Conservation (phyloP, 768 basidiomycete genomes). For the Infundibulicybe gibba region DNA sequence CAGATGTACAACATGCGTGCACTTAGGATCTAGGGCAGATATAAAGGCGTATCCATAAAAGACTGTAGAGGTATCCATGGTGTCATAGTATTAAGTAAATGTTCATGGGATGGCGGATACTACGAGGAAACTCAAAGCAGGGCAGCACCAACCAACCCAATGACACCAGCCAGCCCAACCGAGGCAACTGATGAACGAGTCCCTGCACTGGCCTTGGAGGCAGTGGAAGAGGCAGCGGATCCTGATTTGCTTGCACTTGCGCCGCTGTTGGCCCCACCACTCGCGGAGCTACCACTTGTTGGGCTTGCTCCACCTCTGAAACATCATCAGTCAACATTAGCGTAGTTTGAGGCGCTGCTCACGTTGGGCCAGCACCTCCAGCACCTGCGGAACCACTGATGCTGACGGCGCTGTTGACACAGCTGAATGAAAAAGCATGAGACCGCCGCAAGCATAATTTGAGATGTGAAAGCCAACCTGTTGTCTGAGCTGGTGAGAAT, state of each 20-base stretch:
- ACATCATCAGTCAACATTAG: neutral
- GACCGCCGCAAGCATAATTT: neutral
- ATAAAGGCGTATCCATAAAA: too few relatives aligned
- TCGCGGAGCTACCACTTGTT: neutral
- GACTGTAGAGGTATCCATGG: neutral
- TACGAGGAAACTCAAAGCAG: slow-evolving; percentile 30
- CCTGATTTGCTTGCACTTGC: slow-evolving; percentile 8
- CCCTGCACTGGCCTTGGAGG: slow-evolving; percentile 14
- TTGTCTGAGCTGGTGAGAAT: slow-evolving; percentile 31
- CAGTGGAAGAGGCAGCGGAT: slow-evolving; percentile 20
- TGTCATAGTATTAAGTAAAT: neutral
- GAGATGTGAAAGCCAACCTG: slow-evolving; percentile 21
- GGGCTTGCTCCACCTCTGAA: slow-evolving; percentile 1
- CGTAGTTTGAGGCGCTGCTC: slow-evolving; percentile 11
- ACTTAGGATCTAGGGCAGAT: too few relatives aligned
- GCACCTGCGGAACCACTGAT: slow-evolving; percentile 5
- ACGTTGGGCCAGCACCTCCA: slow-evolving; percentile 4
- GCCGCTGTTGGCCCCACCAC: neutral
- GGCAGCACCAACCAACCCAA: slow-evolving; percentile 49
- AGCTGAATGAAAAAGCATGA: slow-evolving; percentile 10
- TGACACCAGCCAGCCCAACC: slow-evolving; percentile 42
- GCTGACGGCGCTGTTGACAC: slow-evolving; percentile 11
- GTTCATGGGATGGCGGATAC: neutral
- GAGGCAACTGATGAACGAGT: slow-evolving; percentile 13
- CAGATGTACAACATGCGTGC: too few relatives aligned